Evolutionary conservation across 1,139 yeast genomes (phyloP), one percentile per base, ranked within the genome.

Genomic region (Pneumocystis carinii): DNA sequence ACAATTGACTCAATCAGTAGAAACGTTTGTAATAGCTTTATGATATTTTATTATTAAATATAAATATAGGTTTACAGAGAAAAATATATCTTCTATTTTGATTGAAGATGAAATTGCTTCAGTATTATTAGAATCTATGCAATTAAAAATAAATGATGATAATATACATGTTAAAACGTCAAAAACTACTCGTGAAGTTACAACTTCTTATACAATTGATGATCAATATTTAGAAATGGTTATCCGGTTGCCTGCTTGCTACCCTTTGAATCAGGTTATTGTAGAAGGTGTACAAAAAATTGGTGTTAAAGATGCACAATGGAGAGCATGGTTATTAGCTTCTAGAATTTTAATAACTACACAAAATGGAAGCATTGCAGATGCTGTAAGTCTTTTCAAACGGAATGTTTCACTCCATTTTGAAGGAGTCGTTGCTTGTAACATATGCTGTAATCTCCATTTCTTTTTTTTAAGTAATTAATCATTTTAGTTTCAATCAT

Each of bases 291-390:
- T 88, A 1, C 80, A 83, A 64, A 79, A 96, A 67, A 80, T 90
- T 59, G 98, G 98, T 17, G 95, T 90, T 17, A 87, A 86, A 68
- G 97, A 92, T 69, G 84, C 83, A 67, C 92, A 88, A 74, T 90
- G 97, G 96, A 86, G 89, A 69, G 92, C 96, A 0, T 92, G 98
- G 98, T 75, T 92, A 37, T 77, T 92, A 71, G 92, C 97, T 0
- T 86, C 95, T 1, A 96, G 88, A 71, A 82, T 90, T 63, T 84
- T 90, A 17, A 81, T 87, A 6, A 83, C 84, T 59, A 78, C 67
- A 15, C 82, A 83, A 71, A 87, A 87, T 70, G 96, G 96, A 12
- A 85, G 94, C 0, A 83, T 92, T 39, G 75, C 84, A 58, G 96
- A 89, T 66, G 87, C 96, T 1, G 78, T 94, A 64, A 90, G 87